Evolutionary conservation across 257 asterid species (phyloP).

Genomic region (Gentiana straminea): DNA sequence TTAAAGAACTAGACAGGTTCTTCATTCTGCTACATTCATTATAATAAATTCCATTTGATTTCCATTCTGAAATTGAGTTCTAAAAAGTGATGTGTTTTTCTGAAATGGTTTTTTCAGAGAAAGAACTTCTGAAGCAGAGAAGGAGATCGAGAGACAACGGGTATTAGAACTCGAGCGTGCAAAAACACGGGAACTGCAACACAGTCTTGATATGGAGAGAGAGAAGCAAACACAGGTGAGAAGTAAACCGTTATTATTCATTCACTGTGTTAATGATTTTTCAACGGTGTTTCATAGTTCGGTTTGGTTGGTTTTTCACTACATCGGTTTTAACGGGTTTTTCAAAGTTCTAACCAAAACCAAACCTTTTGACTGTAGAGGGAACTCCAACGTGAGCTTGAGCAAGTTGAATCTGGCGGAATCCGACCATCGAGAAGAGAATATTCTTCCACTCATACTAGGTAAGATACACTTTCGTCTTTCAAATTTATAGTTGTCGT

Average conservation of each 20-base stretch:
- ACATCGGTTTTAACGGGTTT: background rate
- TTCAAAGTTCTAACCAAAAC: background rate
- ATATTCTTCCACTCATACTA: slow-evolving; percentile 61
- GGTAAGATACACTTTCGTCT: slow-evolving; percentile 35
- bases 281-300: no score
- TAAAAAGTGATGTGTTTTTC: no score
- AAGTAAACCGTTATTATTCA: background rate
- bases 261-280: background rate
- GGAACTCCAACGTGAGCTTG: slow-evolving; percentile 93
- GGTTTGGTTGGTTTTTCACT: no score
- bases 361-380: slow-evolving; percentile 37
- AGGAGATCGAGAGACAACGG: slow-evolving; percentile 84
- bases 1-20: slow-evolving; percentile 84
- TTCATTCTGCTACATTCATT: slow-evolving; percentile 4
- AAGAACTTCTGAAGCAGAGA: slow-evolving; percentile 67
- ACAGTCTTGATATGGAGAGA: slow-evolving; percentile 90
- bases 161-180: slow-evolving; percentile 78
- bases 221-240: slow-evolving; percentile 93
- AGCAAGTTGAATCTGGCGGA: slow-evolving; percentile 87
- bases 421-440: slow-evolving; percentile 70
- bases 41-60: slow-evolving; percentile 1
- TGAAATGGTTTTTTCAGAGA: slow-evolving; percentile 33
- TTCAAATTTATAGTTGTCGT: background rate
- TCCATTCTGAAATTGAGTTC: background rate
- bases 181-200: slow-evolving; percentile 83